These are phyloP conservation scores for Suhomyces choctaworum DNA, from an alignment of 1,139 yeast genomes.

Conservation along the genomic window DNA sequence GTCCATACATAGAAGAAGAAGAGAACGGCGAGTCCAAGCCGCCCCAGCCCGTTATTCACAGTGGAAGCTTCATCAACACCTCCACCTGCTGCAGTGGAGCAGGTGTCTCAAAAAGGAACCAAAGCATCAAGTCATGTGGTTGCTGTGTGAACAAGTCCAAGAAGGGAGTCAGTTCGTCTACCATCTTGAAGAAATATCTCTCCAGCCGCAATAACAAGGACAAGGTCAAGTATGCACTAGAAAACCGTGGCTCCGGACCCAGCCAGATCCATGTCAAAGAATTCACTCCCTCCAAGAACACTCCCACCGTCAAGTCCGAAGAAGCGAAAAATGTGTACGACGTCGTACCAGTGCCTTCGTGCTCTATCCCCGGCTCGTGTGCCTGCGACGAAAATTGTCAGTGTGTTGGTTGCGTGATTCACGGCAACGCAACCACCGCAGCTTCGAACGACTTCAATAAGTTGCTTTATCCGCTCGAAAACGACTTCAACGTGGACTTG, in stretches of 20 bases:
- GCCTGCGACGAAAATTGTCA: slow-evolving; percentile 47
- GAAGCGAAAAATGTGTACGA: slow-evolving; percentile 18
- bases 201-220: slow-evolving; percentile 22
- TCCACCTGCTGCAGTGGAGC: slow-evolving; percentile 33
- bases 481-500: slow-evolving; percentile 10
- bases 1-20: slow-evolving; percentile 34
- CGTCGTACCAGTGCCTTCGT: slow-evolving; percentile 36
- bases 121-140: slow-evolving; percentile 25
- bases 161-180: slow-evolving; percentile 31
- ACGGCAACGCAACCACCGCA: slow-evolving; percentile 28
- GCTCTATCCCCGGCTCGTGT: slow-evolving; percentile 54
- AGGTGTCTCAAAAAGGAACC: slow-evolving; percentile 22
- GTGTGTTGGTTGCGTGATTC: slow-evolving; percentile 51
- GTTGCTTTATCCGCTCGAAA: slow-evolving; percentile 9
- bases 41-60: slow-evolving; percentile 29
- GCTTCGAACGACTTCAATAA: slow-evolving; percentile 13
- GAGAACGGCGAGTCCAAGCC: slow-evolving; percentile 16
- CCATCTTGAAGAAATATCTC: slow-evolving; percentile 39
- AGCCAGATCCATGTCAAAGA: slow-evolving; percentile 1
- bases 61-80: slow-evolving; percentile 39
- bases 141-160: slow-evolving; percentile 24
- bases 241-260: neutral
- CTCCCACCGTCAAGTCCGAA: slow-evolving; percentile 3
- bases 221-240: slow-evolving; percentile 2
- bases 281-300: neutral